These are phyloP conservation scores for Daedaleopsis nitida DNA, from an alignment of 768 basidiomycete species.

Conservation along the genomic window DNA sequence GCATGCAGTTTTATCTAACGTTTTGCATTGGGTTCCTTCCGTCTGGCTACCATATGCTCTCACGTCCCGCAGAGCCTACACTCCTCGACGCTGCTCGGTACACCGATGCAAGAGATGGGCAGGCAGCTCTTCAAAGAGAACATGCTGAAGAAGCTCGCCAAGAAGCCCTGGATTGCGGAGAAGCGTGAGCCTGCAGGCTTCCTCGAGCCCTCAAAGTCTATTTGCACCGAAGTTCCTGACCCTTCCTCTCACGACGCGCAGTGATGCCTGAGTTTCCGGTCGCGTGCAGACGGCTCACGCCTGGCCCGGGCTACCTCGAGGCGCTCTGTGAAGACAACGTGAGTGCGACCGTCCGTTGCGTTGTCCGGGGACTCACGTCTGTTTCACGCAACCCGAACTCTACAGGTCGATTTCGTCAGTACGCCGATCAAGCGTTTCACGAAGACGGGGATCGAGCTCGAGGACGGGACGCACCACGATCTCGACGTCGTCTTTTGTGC, in stretches of 20 bases:
- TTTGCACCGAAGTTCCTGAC: no score
- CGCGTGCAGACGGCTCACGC: slow-evolving; percentile 62
- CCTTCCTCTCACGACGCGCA: not conserved
- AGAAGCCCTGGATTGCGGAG: slow-evolving; percentile 64
- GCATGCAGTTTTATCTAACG: no score
- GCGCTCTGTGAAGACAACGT: slow-evolving; percentile 66
- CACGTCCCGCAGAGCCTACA: slow-evolving; percentile 40
- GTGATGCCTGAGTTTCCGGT: slow-evolving; percentile 52
- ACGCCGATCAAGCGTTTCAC: slow-evolving; percentile 53
- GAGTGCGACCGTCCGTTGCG: slow-evolving; percentile 9
- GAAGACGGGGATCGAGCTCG: slow-evolving; percentile 55
- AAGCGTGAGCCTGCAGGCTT: slow-evolving; percentile 39
- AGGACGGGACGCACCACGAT: slow-evolving; percentile 53
- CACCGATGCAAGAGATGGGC: slow-evolving; percentile 39
- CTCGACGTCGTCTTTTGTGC: slow-evolving; percentile 66
- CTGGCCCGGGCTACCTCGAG: slow-evolving; percentile 69
- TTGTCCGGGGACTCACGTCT: no score
- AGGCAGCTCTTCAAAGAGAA: slow-evolving; percentile 40
- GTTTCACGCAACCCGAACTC: no score
- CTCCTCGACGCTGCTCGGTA: slow-evolving; percentile 41
- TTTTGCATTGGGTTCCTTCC: no score
- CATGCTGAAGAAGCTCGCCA: slow-evolving; percentile 54
- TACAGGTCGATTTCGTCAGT: slow-evolving; percentile 55
- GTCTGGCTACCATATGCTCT: slow-evolving; percentile 31
- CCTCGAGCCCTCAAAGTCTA: no score